These are phyloP conservation scores for Neonectria sp. DNA, from an alignment of 2,329 filamentous ascomycete genomes.

Conservation along the genomic window DNA sequence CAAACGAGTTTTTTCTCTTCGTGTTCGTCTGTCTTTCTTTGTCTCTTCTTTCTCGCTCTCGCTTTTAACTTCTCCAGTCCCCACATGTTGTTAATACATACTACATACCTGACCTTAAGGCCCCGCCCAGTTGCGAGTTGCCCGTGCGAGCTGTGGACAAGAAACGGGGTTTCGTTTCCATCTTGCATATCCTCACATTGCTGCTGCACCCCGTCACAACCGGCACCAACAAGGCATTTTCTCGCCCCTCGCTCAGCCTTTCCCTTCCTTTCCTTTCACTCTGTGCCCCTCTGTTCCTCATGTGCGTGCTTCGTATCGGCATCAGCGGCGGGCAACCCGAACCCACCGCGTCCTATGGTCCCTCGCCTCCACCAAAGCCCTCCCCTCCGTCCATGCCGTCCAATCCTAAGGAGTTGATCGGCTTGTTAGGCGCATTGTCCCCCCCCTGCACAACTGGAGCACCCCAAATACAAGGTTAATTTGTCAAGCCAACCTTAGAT, in stretches of 20 bases:
- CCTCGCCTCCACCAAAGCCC: conserved; percentile 13
- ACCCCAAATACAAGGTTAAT: conserved; percentile 31
- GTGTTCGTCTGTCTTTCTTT: not conserved
- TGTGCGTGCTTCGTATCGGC: conserved; percentile 19
- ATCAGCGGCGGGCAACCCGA: conserved; percentile 6
- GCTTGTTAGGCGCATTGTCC: conserved; percentile 7
- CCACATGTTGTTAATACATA: not conserved
- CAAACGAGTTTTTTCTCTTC: not conserved
- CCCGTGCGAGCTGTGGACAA: no score
- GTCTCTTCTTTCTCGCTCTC: conserved; percentile 3
- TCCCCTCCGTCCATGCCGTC: not conserved
- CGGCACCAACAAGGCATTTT: not conserved
- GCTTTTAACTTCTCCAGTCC: not conserved
- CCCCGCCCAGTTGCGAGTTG: no score
- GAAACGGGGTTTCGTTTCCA: no score
- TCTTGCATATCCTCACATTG: not conserved
- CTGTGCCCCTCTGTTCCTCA: conserved; percentile 4
- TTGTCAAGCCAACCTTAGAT: conserved; percentile 23
- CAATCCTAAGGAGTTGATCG: conserved; percentile 17
- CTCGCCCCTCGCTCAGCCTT: not conserved
- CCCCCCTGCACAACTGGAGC: conserved; percentile 19
- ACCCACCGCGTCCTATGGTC: not conserved
- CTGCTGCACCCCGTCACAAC: not conserved
- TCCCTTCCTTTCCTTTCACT: not conserved
- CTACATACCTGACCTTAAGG: no score